These are phyloP conservation scores for Elongisporangium prolatum DNA, from an alignment of 352 stramenopile genomes.

Conservation along the genomic window DNA sequence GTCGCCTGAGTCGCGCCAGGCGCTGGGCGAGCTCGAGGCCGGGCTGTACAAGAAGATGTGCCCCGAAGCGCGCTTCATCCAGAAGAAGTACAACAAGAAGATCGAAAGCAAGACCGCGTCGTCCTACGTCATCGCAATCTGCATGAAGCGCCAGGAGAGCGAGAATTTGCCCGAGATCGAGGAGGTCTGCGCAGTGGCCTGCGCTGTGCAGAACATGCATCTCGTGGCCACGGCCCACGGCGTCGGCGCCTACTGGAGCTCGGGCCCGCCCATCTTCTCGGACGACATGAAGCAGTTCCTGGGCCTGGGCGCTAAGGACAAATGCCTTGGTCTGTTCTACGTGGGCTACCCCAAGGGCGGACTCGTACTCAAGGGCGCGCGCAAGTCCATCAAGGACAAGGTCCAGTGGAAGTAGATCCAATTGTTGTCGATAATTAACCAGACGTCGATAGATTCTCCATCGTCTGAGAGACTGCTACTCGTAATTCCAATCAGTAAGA, in stretches of 20 bases:
- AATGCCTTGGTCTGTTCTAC: slow-evolving; percentile 84
- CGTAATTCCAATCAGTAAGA: too few relatives aligned
- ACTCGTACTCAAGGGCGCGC: slow-evolving; percentile 39
- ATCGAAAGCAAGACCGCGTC: slow-evolving; percentile 58
- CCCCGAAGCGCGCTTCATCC: slow-evolving; percentile 63
- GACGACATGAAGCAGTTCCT: slow-evolving; percentile 83
- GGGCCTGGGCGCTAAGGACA: slow-evolving; percentile 59
- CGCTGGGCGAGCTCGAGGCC: slow-evolving; percentile 62
- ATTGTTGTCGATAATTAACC: not conserved
- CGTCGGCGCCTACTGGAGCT: slow-evolving; percentile 87
- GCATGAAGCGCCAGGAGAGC: slow-evolving; percentile 84
- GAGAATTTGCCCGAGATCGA: slow-evolving; percentile 78
- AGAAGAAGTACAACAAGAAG: slow-evolving; percentile 80
- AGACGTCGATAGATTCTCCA: not conserved
- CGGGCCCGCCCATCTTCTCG: slow-evolving; percentile 49
- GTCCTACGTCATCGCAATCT: slow-evolving; percentile 81
- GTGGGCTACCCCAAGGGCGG: slow-evolving; percentile 60
- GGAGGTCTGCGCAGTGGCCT: slow-evolving; percentile 70
- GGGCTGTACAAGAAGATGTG: slow-evolving; percentile 64
- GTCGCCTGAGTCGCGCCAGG: slow-evolving; percentile 35
- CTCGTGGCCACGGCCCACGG: slow-evolving; percentile 55
- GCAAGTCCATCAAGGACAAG: slow-evolving; percentile 76
- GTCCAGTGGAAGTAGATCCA: slow-evolving; percentile 36
- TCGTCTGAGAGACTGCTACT: not conserved
- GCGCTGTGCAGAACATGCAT: slow-evolving; percentile 85